Base-by-base conservation (phyloP, 805 yeast species). In the Naumovozyma baii region DNA sequence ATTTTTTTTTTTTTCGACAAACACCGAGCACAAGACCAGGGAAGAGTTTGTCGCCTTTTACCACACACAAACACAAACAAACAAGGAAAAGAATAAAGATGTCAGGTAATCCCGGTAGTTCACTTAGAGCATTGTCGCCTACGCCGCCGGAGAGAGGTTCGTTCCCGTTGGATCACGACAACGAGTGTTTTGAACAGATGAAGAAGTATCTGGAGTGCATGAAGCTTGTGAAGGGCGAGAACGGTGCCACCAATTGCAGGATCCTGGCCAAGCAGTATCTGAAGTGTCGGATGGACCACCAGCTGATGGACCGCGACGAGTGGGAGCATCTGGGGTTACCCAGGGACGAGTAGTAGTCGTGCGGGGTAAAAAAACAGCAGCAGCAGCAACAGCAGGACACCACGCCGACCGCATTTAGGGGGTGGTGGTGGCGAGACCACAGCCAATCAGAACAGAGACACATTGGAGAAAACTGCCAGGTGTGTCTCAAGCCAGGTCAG, bases 121-220 rank as follows among this genome's bases (percentile, higher is more conserved):
- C 72, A 13, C 50, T 70, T 36, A 57, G 63, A 32, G 63, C 69
- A 32, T 71, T 81, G 68, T 68, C 76, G 12, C 95, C 96, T 8
- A 81, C 90, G 0, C 95, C 98, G 17, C 98, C 98, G 2, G 95
- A 90, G 48, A 68, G 96, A 49, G 98, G 98, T 0, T 85, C 97
- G 0, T 90, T 90, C 61, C 98, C 97, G 0, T 66, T 90, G 34
- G 98, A 90, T 55, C 98, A 90, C 55, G 79, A 74, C 43, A 73
- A 73, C 5, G 97, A 92, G 47, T 90, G 97, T 56, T 75, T 78
- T 17, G 68, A 69, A 17, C 73, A 76, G 42, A 92, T 88, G 92
- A 57, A 70, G 33, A 74, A 73, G 35, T 90, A 90, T 57, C 65
- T 90, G 46, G 65, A 76, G 35, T 90, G 98, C 63, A 65, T 90